Evolutionary conservation across 331 rosid genomes (phyloP), one percentile per base, ranked within the genome.

Genomic region (Phaseolus coccineus): DNA sequence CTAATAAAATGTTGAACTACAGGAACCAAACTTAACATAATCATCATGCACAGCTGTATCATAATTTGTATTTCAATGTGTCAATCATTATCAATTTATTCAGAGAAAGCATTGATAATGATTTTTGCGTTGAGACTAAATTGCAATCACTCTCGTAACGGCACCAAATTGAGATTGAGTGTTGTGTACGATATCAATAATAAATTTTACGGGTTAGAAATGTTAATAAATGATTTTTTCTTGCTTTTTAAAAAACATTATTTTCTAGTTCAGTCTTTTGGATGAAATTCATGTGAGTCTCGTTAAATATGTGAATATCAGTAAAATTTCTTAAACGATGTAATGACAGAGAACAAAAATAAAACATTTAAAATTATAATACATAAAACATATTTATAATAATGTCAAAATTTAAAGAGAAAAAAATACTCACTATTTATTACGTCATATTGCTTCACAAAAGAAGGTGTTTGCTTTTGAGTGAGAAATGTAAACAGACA

Each of bases 21-120:
- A 42, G 44, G 47, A 8, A 74, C 47, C 71, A 61, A 44, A 75
- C 19, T 61, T 7, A 76, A 30, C 3, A 62, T 31, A 19, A 61
- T 14, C 14, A 10, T 42, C 11, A 8, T 30, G 3, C 5, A 35
- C 8, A 35, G 8, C 7, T 1, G 7, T 5, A 35, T 35, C 8
- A 64, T n/a, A 6, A 19, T 66, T 19, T 3, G 52, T 19, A 1
- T 25, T 44, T 11, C 11, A 40, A 40, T 0, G 19, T 7, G 15
- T 47, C 69, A 14, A 7, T 28, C 24, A 4, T 70, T 70, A 28
- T 48, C 75, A 70, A 48, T 1, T 70, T 48, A 28, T 27, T 30
- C 55, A 24, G 3, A n/a, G 53, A 25, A 24, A 15, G 14, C 53
- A 56, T 14, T 7, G 16, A 3, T 56, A 12, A 53, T 19, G 39